Evolutionary conservation across 2,329 filamentous ascomycete species (phyloP).

Genomic region (Fusarium tuaranense): DNA sequence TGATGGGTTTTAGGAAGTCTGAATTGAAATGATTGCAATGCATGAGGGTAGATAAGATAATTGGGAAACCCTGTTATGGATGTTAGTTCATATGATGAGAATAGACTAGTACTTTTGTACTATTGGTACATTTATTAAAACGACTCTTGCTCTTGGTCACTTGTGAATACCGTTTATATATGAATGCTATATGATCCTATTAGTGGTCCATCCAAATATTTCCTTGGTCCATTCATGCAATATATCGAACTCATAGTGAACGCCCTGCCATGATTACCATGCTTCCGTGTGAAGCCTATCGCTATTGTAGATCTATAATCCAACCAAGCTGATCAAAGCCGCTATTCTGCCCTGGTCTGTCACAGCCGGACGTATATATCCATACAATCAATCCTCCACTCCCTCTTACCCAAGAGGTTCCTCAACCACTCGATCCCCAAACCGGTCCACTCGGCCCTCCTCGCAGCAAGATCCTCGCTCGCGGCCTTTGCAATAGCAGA

Average conservation of each 20-base stretch:
- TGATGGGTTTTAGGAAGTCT: slow-evolving; percentile 19
- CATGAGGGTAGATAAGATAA: slow-evolving; percentile 39
- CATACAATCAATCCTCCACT: slow-evolving; percentile 92
- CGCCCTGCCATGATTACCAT: slow-evolving; percentile 5
- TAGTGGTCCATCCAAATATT: background rate
- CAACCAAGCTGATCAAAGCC: slow-evolving; percentile 3
- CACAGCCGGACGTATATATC: slow-evolving; percentile 86
- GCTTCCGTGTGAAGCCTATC: background rate
- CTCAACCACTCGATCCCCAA: slow-evolving; percentile 88
- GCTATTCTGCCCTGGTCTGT: background rate
- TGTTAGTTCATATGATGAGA: slow-evolving; percentile 29
- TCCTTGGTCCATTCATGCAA: background rate
- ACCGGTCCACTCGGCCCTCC: slow-evolving; percentile 76
- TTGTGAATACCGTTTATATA: background rate
- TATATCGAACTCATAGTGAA: background rate
- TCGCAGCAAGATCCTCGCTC: slow-evolving; percentile 69
- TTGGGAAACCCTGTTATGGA: slow-evolving; percentile 25
- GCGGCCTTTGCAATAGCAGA: slow-evolving; percentile 75
- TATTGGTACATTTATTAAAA: slow-evolving; percentile 14
- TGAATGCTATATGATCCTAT: background rate
- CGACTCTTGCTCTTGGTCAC: background rate
- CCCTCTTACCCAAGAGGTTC: slow-evolving; percentile 81
- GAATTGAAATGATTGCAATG: slow-evolving; percentile 37
- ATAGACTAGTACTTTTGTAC: slow-evolving; percentile 28
- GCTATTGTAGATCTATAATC: slow-evolving; percentile 13